These are phyloP conservation scores for Cytospora piceicola DNA, from an alignment of 2,329 filamentous ascomycete species.

Conservation along the genomic window DNA sequence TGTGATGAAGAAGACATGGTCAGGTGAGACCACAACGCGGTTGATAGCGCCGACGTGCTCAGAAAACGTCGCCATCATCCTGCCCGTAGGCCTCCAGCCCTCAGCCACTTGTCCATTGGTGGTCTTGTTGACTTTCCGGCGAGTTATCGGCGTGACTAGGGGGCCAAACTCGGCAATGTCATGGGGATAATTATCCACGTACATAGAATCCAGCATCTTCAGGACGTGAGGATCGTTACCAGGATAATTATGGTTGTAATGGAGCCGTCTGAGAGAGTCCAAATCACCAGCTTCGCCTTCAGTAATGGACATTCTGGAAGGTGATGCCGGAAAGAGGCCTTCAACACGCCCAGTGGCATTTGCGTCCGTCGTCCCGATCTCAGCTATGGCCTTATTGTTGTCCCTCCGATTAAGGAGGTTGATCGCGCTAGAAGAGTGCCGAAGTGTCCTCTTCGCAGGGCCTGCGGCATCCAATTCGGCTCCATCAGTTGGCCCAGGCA, in stretches of 20 bases:
- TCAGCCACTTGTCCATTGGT: slow-evolving; percentile 53
- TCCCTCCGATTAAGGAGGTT: slow-evolving; percentile 63
- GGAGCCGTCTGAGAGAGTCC: slow-evolving; percentile 51
- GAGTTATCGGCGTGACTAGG: slow-evolving; percentile 70
- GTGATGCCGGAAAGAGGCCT: slow-evolving; percentile 52
- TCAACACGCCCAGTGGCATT: slow-evolving; percentile 66
- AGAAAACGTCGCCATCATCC: slow-evolving; percentile 82
- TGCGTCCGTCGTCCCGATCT: slow-evolving; percentile 61
- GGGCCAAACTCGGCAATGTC: slow-evolving; percentile 77
- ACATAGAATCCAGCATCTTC: slow-evolving; percentile 82
- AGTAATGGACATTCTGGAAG: slow-evolving; percentile 40
- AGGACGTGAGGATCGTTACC: slow-evolving; percentile 75
- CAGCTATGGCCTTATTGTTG: slow-evolving; percentile 60
- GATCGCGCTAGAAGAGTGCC: slow-evolving; percentile 63
- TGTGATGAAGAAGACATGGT: slow-evolving; percentile 94
- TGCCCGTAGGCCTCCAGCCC: slow-evolving; percentile 82
- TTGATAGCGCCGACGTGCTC: slow-evolving; percentile 86
- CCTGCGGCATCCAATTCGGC: slow-evolving; percentile 28
- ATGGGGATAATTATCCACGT: slow-evolving; percentile 70
- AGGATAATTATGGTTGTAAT: slow-evolving; percentile 78
- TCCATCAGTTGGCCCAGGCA: slow-evolving; percentile 8
- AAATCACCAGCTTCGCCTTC: slow-evolving; percentile 36
- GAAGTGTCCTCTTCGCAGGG: slow-evolving; percentile 51
- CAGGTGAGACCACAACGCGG: slow-evolving; percentile 79
- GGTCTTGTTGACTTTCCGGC: slow-evolving; percentile 53